These are phyloP conservation scores for Chrysoporthe puriensis DNA, from an alignment of 2,329 filamentous ascomycete genomes.

Conservation along the genomic window DNA sequence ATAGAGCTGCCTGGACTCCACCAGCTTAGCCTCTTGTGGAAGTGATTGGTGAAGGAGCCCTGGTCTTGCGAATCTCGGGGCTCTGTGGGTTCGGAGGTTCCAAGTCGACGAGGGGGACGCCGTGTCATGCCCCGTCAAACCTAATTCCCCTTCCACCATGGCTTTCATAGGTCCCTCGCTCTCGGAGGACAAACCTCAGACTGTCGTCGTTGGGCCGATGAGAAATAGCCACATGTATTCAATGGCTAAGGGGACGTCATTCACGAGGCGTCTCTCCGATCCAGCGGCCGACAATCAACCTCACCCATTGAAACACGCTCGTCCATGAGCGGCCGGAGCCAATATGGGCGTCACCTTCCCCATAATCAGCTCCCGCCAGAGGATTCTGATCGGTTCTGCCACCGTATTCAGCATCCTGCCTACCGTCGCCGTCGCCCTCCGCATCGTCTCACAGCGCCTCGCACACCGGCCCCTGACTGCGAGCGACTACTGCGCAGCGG, in stretches of 20 bases:
- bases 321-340: background rate
- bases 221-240: too few relatives aligned
- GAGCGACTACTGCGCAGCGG: conserved; percentile 18
- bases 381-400: conserved; percentile 9
- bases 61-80: background rate
- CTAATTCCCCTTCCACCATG: conserved; percentile 4
- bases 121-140: background rate
- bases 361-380: conserved; percentile 15
- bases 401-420: conserved; percentile 17
- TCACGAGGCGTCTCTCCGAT: too few relatives aligned
- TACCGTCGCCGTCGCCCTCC: conserved; percentile 8
- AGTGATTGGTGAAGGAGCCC: conserved; percentile 4
- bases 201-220: too few relatives aligned
- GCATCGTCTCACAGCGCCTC: conserved; percentile 17
- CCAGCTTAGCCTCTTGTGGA: background rate
- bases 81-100: background rate
- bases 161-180: background rate
- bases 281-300: too few relatives aligned
- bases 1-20: background rate
- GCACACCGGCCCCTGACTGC: conserved; percentile 4
- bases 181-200: too few relatives aligned
- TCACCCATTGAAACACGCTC: background rate
- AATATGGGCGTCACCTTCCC: conserved; percentile 17
- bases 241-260: too few relatives aligned
- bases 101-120: background rate